phyloP scores from a whole-genome alignment of 31 red algal genomes.

The Asparagopsis taxiformis region DNA sequence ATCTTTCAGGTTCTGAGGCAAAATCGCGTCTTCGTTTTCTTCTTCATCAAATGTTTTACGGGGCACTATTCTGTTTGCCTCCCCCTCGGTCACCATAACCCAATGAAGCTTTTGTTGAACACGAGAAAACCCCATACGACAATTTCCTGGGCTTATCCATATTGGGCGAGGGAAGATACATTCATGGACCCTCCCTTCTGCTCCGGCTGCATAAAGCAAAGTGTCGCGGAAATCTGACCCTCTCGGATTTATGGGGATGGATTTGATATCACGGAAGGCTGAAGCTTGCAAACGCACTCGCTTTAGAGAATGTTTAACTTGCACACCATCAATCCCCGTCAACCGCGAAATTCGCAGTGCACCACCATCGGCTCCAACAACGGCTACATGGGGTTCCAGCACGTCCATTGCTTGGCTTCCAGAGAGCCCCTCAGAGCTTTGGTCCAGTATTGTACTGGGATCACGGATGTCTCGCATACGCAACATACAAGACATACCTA shows the following conservation, averaged over 20 bases:
- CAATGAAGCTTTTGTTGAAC: slow-evolving; percentile 35
- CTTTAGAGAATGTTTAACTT: slow-evolving; percentile 32
- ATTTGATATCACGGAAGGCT: slow-evolving; percentile 50
- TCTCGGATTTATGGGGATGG: slow-evolving; percentile 16
- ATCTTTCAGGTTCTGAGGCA: too few species aligned
- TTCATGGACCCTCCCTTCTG: slow-evolving; percentile 59
- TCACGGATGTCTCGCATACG: slow-evolving; percentile 60
- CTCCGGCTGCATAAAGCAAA: slow-evolving; percentile 53
- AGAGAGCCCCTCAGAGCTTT: slow-evolving; percentile 52
- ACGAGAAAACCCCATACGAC: slow-evolving; percentile 23
- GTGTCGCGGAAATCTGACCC: slow-evolving; percentile 4
- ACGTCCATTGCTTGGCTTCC: slow-evolving; percentile 42
- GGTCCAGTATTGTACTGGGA: slow-evolving; percentile 52
- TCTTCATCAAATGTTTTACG: too few species aligned
- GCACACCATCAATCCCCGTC: slow-evolving; percentile 39
- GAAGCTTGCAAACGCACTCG: slow-evolving; percentile 38
- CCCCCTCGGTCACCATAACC: background rate
- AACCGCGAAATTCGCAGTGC: slow-evolving; percentile 44
- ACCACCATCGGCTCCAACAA: slow-evolving; percentile 45
- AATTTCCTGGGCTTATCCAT: slow-evolving; percentile 22
- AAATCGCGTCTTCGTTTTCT: too few species aligned
- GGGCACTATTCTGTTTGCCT: background rate
- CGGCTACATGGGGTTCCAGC: slow-evolving; percentile 49
- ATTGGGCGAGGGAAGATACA: slow-evolving; percentile 52
- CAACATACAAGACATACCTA: slow-evolving; percentile 52